These are phyloP conservation scores for Heterobasidion irregulare DNA, from an alignment of 1,284 basidiomycete genomes.

Conservation along the genomic window DNA sequence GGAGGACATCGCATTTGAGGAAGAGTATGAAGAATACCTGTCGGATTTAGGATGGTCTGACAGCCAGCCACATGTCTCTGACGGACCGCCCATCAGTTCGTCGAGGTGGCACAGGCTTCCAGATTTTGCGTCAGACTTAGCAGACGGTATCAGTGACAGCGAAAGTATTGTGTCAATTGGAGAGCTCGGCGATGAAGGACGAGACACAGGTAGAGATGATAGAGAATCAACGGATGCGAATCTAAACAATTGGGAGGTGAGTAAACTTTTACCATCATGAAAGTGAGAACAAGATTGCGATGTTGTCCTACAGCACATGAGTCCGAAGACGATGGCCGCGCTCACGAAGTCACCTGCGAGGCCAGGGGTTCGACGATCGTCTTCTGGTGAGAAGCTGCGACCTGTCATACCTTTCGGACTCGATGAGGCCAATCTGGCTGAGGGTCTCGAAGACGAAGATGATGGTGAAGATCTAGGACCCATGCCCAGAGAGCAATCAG, in stretches of 20 bases:
- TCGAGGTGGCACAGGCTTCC: constrained; percentile 78
- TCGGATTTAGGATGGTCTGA: constrained; percentile 75
- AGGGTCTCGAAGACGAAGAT: constrained; percentile 42
- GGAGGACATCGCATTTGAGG: constrained; percentile 81
- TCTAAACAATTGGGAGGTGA: constrained; percentile 89
- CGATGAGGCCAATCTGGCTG: constrained; percentile 57
- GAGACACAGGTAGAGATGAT: constrained; percentile 55
- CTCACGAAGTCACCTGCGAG: constrained; percentile 80
- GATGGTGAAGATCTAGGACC: constrained; percentile 64
- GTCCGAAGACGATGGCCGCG: constrained; percentile 86
- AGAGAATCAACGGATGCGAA: constrained; percentile 66
- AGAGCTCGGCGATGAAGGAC: constrained; percentile 72
- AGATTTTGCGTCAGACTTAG: constrained; percentile 60
- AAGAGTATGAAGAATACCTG: constrained; percentile 82
- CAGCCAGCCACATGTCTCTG: constrained; percentile 27
- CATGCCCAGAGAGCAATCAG: constrained; percentile 64
- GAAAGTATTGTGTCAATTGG: constrained; percentile 86
- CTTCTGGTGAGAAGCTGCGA: constrained; percentile 71
- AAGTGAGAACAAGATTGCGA: constrained; percentile 3
- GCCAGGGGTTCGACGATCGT: constrained; percentile 55
- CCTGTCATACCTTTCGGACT: constrained; percentile 77
- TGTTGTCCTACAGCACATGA: constrained; percentile 66
- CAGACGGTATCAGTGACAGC: constrained; percentile 80
- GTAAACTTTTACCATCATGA: constrained; percentile 17
- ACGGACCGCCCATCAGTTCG: constrained; percentile 28